These are phyloP conservation scores for Pythium grandisporangium DNA, from an alignment of 352 stramenopile species.

Conservation along the genomic window DNA sequence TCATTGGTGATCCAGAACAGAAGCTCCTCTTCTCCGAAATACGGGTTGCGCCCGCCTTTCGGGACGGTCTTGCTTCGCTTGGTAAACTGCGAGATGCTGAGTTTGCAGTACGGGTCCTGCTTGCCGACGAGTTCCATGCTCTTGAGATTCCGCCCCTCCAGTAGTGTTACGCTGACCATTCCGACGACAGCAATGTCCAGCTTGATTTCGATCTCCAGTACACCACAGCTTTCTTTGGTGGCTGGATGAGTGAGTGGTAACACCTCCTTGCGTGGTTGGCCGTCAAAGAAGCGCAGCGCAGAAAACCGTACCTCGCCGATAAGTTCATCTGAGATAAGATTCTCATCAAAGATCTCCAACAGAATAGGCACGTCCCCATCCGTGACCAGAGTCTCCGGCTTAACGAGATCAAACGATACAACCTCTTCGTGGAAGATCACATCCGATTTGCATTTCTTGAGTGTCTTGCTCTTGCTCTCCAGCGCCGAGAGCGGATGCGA, in stretches of 20 bases:
- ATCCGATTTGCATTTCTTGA: constrained; percentile 70
- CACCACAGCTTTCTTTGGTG: constrained; percentile 21
- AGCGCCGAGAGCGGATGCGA: constrained; percentile 56
- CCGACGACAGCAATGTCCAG: constrained; percentile 69
- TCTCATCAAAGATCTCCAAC: constrained; percentile 85
- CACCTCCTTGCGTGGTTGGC: constrained; percentile 38
- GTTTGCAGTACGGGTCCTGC: constrained; percentile 88
- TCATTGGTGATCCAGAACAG: constrained; percentile 88
- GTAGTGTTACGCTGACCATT: constrained; percentile 79
- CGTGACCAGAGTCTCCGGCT: constrained; percentile 60
- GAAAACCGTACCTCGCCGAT: constrained; percentile 64
- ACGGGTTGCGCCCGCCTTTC: constrained; percentile 82
- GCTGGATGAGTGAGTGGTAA: constrained; percentile 43
- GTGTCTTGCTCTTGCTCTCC: constrained; percentile 72
- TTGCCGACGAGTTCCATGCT: constrained; percentile 88
- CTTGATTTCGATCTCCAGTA: constrained; percentile 65
- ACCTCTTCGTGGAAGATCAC: constrained; percentile 85
- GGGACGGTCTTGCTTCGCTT: constrained; percentile 69
- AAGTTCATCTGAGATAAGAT: constrained; percentile 79
- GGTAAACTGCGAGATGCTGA: constrained; percentile 54
- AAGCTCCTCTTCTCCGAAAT: constrained; percentile 89
- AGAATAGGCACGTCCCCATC: constrained; percentile 63
- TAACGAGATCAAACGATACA: constrained; percentile 71
- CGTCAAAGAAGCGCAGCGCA: constrained; percentile 73
- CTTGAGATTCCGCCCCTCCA: constrained; percentile 85